Evolutionary conservation across 148 eudicot species (phyloP), one percentile per base, ranked within the genome.

Genomic region (Hydrangea macrophylla): DNA sequence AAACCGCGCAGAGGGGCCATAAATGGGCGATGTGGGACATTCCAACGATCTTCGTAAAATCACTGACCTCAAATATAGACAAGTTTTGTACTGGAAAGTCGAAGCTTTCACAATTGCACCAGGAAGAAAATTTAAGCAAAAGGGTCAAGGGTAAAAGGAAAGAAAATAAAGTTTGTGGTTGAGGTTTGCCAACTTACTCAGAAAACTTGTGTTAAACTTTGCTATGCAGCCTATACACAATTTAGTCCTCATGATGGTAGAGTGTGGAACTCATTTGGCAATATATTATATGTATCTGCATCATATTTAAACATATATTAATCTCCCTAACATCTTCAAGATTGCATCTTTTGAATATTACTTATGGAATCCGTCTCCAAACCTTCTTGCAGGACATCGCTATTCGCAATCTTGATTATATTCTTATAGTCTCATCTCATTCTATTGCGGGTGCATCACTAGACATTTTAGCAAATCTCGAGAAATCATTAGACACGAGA

Each of bases 401-500:
- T 40, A 74, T 95, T 31, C 96, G 92, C 65, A 95, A 95, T 62
- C 82, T 95, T 55, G 99, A 95, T 58, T 91, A 85, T 69, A 87
- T 95, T 54, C 79, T 91, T 32, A 75, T 87, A 9, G 90, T 85
- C 40, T 80, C 92, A 57, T 62, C 87, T 65, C 79, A 87, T 50
- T 77, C 90, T 65, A 50, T 95, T 65, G 81, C 85, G 13, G 76
- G 85, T 68, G 81, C 96, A 37, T 87, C 96, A 27, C 71, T 81
- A 15, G 97, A 91, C 45, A 69, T 91, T 66, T 77, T 95, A 67
- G 92, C 71, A 32, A 82, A 78, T 69, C 87, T 95, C 58, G 99
- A 95, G 88, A 95, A 86, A 67, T 62, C 73, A 60, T 73, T 85
- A 45, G 97, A 95, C 79, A 28, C 62, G 62, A 85, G 85, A 70